These are phyloP conservation scores for Coemansia asiatica DNA, from an alignment of 192 early-diverging fungal species.

Conservation along the genomic window DNA sequence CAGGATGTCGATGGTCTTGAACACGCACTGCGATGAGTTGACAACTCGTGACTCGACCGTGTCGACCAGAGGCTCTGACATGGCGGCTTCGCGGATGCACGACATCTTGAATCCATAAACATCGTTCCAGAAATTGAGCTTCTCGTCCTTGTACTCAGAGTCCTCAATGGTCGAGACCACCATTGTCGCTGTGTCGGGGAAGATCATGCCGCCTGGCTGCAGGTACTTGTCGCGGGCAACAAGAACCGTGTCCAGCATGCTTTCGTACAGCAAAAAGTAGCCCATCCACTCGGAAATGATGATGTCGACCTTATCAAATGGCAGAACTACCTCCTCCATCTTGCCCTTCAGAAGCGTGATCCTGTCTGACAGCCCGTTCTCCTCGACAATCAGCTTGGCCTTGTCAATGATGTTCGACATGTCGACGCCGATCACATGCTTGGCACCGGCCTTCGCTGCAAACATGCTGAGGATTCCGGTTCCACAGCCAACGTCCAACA, in stretches of 20 bases:
- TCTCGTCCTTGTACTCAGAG: slow-evolving; percentile 90
- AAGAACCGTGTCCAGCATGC: slow-evolving; percentile 99
- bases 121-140: slow-evolving; percentile 89
- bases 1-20: slow-evolving; percentile 72
- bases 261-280: slow-evolving; percentile 96
- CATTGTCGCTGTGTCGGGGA: slow-evolving; percentile 84
- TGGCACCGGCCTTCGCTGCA: slow-evolving; percentile 97
- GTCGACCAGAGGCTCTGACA: slow-evolving; percentile 94
- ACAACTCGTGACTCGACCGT: slow-evolving; percentile 85
- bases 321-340: slow-evolving; percentile 95
- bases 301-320: slow-evolving; percentile 95
- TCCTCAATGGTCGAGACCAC: slow-evolving; percentile 91
- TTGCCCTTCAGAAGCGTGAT: slow-evolving; percentile 92
- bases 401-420: slow-evolving; percentile 98
- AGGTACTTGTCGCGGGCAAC: slow-evolving; percentile 94
- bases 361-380: slow-evolving; percentile 88
- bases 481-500: slow-evolving; percentile 99
- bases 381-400: slow-evolving; percentile 89
- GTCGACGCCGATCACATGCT: slow-evolving; percentile 92
- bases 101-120: slow-evolving; percentile 99
- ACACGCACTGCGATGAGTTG: slow-evolving; percentile 72
- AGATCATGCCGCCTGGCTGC: slow-evolving; percentile 86
- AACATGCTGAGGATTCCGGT: slow-evolving; percentile 99
- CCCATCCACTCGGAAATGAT: slow-evolving; percentile 99
- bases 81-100: slow-evolving; percentile 83